phyloP scores from a whole-genome alignment of 768 basidiomycete genomes.

The Thelephora ganbajun region DNA sequence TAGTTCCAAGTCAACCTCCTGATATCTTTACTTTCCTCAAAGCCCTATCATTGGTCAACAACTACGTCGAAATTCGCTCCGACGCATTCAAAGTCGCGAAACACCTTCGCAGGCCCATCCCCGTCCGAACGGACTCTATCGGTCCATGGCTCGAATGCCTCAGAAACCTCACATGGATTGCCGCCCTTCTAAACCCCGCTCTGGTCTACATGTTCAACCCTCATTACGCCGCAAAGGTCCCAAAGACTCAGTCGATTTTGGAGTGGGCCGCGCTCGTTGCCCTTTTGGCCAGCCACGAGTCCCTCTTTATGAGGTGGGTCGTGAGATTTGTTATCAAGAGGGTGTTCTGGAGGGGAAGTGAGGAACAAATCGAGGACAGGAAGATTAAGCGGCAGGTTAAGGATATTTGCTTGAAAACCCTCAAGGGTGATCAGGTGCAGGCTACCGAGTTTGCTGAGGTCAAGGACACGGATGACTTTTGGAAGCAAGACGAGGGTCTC shows the following conservation, averaged over 20 bases:
- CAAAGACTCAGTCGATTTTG: conserved; percentile 15
- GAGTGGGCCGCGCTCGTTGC: conserved; percentile 34
- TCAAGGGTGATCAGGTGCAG: conserved; percentile 6
- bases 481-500: conserved; percentile 60
- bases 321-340: conserved; percentile 62
- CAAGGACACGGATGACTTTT: conserved; percentile 32
- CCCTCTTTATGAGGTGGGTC: conserved; percentile 45
- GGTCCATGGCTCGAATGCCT: conserved; percentile 91
- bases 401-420: conserved; percentile 24
- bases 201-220: conserved; percentile 85
- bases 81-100: conserved; percentile 93
- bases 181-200: conserved; percentile 76
- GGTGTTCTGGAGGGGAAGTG: conserved; percentile 63
- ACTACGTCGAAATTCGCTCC: conserved; percentile 79
- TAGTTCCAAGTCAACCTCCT: not conserved
- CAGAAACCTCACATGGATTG: conserved; percentile 81
- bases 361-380: conserved; percentile 47
- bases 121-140: conserved; percentile 78
- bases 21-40: not conserved
- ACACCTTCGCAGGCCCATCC: conserved; percentile 74
- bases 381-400: conserved; percentile 41
- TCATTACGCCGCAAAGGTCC: conserved; percentile 14
- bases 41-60: conserved; percentile 83
- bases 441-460: conserved; percentile 6
- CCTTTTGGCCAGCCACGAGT: conserved; percentile 79